Evolutionary conservation across 2,329 filamentous ascomycete genomes (phyloP).

Genomic region (Dryadomyces quercus-mongolicae): DNA sequence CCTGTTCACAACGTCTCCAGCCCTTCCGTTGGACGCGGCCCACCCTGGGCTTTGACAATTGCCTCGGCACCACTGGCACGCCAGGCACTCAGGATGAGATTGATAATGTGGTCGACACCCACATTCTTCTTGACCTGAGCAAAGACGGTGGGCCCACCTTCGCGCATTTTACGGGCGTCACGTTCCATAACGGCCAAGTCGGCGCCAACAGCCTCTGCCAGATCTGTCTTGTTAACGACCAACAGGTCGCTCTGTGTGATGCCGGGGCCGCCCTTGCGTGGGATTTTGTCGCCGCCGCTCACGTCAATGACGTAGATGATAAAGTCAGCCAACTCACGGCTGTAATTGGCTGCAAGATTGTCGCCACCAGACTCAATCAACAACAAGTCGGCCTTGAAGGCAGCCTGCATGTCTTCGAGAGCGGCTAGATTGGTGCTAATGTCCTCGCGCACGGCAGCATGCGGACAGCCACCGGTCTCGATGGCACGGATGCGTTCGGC

Average conservation of each 20-base stretch:
- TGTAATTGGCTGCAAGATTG: constrained; percentile 96
- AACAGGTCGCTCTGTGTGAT: constrained; percentile 94
- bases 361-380: constrained; percentile 94
- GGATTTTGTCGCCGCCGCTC: constrained; percentile 90
- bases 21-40: constrained; percentile 44
- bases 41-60: constrained; percentile 39
- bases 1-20: constrained; percentile 29
- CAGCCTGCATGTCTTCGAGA: constrained; percentile 73
- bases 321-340: constrained; percentile 85
- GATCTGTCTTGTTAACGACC: constrained; percentile 93
- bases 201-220: constrained; percentile 81
- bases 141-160: constrained; percentile 91
- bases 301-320: constrained; percentile 99
- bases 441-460: constrained; percentile 94
- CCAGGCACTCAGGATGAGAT: constrained; percentile 85
- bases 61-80: constrained; percentile 72
- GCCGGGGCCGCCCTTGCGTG: constrained; percentile 86
- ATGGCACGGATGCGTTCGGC: constrained; percentile 82
- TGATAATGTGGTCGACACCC: constrained; percentile 75
- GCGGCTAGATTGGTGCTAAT: constrained; percentile 89
- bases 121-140: constrained; percentile 92
- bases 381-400: constrained; percentile 73
- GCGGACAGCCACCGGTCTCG: constrained; percentile 93
- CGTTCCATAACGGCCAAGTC: constrained; percentile 90
- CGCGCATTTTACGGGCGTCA: constrained; percentile 86